These are phyloP conservation scores for Solanum sitiens DNA, from an alignment of 257 asterid genomes.

Conservation along the genomic window DNA sequence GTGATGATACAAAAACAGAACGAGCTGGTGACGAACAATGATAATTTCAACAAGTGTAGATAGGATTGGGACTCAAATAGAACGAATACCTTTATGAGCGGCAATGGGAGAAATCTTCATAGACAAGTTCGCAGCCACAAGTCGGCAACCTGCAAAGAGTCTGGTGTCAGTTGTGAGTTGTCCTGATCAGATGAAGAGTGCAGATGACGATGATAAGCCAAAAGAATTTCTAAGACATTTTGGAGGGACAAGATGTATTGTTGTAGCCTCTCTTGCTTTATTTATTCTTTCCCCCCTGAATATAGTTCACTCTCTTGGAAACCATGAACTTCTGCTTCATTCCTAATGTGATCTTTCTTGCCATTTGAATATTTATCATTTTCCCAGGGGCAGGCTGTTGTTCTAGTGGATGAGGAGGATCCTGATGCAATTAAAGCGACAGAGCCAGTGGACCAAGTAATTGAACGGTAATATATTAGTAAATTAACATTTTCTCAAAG, in stretches of 20 bases:
- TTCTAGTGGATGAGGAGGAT: conserved; percentile 80
- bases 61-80: neutral
- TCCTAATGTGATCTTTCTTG: neutral
- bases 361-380: neutral
- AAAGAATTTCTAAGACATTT: neutral
- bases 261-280: neutral
- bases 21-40: neutral
- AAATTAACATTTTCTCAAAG: neutral
- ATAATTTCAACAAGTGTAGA: neutral
- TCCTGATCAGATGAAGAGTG: neutral
- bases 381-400: conserved; percentile 28
- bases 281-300: neutral
- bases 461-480: conserved; percentile 9
- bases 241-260: neutral
- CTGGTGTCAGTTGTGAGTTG: neutral
- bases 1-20: neutral
- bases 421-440: conserved; percentile 28
- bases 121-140: neutral
- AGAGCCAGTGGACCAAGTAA: conserved; percentile 20
- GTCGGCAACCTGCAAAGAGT: neutral
- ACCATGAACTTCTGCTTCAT: neutral
- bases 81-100: neutral
- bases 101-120: neutral
- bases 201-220: neutral
- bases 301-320: neutral